Evolutionary conservation across 345 rosid genomes (phyloP).

Genomic region (Euphorbia tirucalli): DNA sequence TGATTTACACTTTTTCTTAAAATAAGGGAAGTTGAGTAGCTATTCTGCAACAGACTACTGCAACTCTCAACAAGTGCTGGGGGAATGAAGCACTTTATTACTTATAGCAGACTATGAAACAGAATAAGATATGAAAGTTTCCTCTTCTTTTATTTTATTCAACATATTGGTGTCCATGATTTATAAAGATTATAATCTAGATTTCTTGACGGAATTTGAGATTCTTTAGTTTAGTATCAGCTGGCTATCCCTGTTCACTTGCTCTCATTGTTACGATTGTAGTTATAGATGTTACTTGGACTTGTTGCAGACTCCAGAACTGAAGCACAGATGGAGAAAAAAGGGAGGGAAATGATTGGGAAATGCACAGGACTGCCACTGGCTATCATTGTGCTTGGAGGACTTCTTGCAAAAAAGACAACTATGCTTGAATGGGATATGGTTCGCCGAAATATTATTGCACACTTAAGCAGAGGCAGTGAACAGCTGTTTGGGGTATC

Average conservation of each 20-base stretch:
- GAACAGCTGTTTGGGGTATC: constrained; percentile 12
- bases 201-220: too few relatives aligned
- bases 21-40: too few relatives aligned
- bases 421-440: background rate
- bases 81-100: too few relatives aligned
- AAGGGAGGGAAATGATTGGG: constrained; percentile 33
- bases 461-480: constrained; percentile 1
- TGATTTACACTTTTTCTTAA: too few relatives aligned
- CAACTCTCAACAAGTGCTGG: too few relatives aligned
- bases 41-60: too few relatives aligned
- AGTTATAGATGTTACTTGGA: background rate
- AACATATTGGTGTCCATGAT: too few relatives aligned
- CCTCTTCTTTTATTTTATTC: too few relatives aligned
- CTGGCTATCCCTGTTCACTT: background rate
- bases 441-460: constrained; percentile 1
- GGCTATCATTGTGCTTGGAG: constrained; percentile 40
- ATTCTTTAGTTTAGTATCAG: background rate
- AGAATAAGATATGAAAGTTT: too few relatives aligned
- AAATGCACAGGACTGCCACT: constrained; percentile 38
- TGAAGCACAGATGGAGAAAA: constrained; percentile 14
- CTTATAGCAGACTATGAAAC: too few relatives aligned
- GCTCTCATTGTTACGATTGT: background rate
- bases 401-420: constrained; percentile 32
- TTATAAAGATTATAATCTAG: too few relatives aligned
- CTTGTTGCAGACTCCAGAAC: constrained; percentile 16